phyloP scores from a whole-genome alignment of 495 filamentous ascomycete genomes.

The Penicillium cinerascens region DNA sequence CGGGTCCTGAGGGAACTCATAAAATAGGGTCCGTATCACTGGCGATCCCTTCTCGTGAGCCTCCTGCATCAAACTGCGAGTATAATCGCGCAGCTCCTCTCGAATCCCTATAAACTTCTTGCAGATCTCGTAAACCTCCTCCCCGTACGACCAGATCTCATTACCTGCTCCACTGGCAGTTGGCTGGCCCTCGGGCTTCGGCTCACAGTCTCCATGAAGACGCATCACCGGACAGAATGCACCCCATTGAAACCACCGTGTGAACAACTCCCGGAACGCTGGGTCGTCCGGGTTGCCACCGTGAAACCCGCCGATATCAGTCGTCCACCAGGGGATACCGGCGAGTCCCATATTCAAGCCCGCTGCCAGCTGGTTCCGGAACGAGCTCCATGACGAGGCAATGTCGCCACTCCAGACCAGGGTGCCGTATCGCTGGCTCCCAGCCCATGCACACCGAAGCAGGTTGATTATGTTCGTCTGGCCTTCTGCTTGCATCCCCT shows the following conservation, averaged over 20 bases:
- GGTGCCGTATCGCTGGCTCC: constrained; percentile 56
- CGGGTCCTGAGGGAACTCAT: constrained; percentile 51
- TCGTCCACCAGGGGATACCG: constrained; percentile 58
- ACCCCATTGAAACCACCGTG: constrained; percentile 61
- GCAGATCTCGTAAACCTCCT: constrained; percentile 53
- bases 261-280: constrained; percentile 55
- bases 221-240: constrained; percentile 59
- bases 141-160: constrained; percentile 59
- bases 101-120: constrained; percentile 51
- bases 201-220: constrained; percentile 57
- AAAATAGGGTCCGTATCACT: constrained; percentile 55
- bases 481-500: constrained; percentile 48
- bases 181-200: constrained; percentile 37
- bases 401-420: constrained; percentile 60
- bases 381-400: constrained; percentile 51
- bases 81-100: constrained; percentile 51
- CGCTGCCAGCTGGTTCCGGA: constrained; percentile 53
- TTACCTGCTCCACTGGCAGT: constrained; percentile 47
- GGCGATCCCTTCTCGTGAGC: constrained; percentile 53
- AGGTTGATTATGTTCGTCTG: constrained; percentile 53
- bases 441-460: constrained; percentile 57
- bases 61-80: constrained; percentile 47
- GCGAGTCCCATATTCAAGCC: constrained; percentile 57
- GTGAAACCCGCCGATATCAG: constrained; percentile 59
- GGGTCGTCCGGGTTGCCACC: constrained; percentile 51